Conservation (phyloP, 2,329 filamentous ascomycete genomes). For the Penicillium sumatraense region DNA sequence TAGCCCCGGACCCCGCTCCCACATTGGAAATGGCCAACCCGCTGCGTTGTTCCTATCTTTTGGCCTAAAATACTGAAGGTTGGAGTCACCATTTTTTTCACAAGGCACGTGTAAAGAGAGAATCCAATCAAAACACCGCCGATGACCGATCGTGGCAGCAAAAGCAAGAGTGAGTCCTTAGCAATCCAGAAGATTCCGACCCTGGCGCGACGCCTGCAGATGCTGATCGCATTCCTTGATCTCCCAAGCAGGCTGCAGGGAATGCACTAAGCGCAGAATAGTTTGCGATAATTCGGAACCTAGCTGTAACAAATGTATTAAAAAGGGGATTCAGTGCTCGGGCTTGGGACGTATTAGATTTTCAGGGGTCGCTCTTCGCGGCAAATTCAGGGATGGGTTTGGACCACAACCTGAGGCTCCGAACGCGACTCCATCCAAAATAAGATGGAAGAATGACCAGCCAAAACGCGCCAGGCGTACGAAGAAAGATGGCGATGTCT, state of each 20-base stretch:
- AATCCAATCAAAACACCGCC: not conserved
- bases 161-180: not conserved
- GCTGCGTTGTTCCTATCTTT: not conserved
- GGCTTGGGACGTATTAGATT: conserved; percentile 37
- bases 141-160: not conserved
- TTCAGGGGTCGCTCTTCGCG: conserved; percentile 24
- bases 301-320: conserved; percentile 37
- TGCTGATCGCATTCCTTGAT: not conserved
- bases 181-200: too few species aligned
- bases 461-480: not conserved
- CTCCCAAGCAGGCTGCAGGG: conserved; percentile 35
- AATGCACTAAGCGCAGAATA: conserved; percentile 43
- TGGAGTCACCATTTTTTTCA: not conserved
- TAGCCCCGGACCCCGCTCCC: not conserved
- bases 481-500: not conserved
- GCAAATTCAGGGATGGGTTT: conserved; percentile 20
- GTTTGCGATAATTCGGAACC: conserved; percentile 40
- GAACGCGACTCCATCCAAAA: not conserved
- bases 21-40: not conserved
- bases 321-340: conserved; percentile 36
- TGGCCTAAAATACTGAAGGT: not conserved
- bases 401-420: not conserved
- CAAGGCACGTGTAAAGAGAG: not conserved
- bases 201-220: not conserved
- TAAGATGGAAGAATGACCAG: conserved; percentile 18